Evolutionary conservation across 768 basidiomycete genomes (phyloP), one percentile per base, ranked within the genome.

Genomic region (Kwoniella sp.): DNA sequence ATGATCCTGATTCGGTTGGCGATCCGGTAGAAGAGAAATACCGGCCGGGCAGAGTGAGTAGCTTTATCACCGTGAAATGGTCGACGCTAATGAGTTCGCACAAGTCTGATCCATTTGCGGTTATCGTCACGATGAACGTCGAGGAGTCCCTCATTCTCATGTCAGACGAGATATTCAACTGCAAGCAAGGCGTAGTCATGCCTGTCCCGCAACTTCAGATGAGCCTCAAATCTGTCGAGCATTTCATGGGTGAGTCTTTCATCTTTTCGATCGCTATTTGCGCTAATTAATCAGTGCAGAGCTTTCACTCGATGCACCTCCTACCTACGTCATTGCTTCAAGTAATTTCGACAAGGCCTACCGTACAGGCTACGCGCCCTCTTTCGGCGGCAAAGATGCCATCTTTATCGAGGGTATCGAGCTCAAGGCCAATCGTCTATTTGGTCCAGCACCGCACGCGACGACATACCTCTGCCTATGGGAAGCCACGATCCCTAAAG

Each of bases 391-490:
- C 2, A 34, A 54, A 1, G 73, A 77, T 37, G 67, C 67, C 1
- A 71, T 88, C 23, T 76, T 89, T 65, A 53, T 81, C 20, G 85
- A 86, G 68, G 84, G 87, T 84, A 79, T 94, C 69, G 86, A 91
- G 66, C 86, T 98, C 54, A 86, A 87, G 15, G 89, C 91, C 1
- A 86, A 96, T 75, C 87, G 94, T 26, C 82, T 98, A 12, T 95
- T 96, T 74, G 95, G 95, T 8, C 91, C 91, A 13, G 87, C 88
- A 63, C 95, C 95, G 7, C 85, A 86, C 2, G 90, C 90, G 0
- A 82, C 90, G 1, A 88, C 92, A 1, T 98, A 98, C 74, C 83
- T 95, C 4, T 97, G 94, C 76, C 85, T 96, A 15, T 98, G 95
- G 95, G 92, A 95, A 73, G 86, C 94, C 51, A 82, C 82, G n/a